Base-by-base conservation (phyloP, 352 stramenopile genomes). In the Globisporangium parvum region DNA sequence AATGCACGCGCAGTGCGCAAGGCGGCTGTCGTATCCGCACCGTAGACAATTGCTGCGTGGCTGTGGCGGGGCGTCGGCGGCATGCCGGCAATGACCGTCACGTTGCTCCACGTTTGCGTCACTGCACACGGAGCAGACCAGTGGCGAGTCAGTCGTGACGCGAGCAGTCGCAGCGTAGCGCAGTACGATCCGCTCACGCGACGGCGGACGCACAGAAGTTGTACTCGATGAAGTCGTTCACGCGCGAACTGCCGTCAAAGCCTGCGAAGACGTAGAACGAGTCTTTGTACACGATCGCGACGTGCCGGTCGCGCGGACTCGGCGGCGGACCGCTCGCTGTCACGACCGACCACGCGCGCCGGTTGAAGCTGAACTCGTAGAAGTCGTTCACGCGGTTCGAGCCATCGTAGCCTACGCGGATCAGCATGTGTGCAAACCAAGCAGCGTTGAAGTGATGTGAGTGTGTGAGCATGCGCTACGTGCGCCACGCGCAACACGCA, bases 191-290 rank as follows among this genome's bases (percentile, higher is more conserved):
- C 31, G 63, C 4, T 12, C 14, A 51, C 15, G 47, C 47, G 28
- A 26, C 24, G 26, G 15, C 0, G n/a, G n/a, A 74, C 68, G 35
- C 82, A 96, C 83, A 63, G 61, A 98, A 98, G 65, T 96, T 92
- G 69, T 95, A 98, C 59, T 96, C 81, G 67, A 98, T 87, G 70
- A 98, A 97, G 61, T 98, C 92, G 64, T 98, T 98, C 31, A 98
- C 86, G 26, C 95, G 82, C 52, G 79, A 87, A 58, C 75, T 91
- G 24, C 95, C 95, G 66, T 98, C 88, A 60, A 98, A 98, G 26
- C 95, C 93, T 2, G 81, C 91, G 51, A 98, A 98, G 12, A 98
- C 87, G 62, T 96, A 98, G 65, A 98, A 96, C 45, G 80, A 90
- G 58, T 96, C 88, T 44, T 89, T 89, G 73, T 97, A 94, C 5